Conservation (phyloP, 2,329 filamentous ascomycete genomes). For the Plectosphaerella sp. region DNA sequence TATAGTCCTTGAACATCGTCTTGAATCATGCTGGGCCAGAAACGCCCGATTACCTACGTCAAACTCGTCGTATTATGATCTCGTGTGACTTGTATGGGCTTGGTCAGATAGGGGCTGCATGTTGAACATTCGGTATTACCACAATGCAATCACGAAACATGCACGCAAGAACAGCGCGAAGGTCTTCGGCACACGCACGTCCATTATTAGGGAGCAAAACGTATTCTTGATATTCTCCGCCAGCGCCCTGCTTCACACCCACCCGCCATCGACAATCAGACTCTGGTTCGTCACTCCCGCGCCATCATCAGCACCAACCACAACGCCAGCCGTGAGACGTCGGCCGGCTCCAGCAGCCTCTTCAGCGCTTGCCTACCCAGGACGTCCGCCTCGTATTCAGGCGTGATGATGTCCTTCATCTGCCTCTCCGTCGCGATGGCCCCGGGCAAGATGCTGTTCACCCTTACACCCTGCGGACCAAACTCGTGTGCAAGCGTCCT, state of each 20-base stretch:
- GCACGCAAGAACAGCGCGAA: no score
- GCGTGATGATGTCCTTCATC: constrained; percentile 36
- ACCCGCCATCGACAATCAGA: neutral
- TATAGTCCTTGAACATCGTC: no score
- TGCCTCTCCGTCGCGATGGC: constrained; percentile 41
- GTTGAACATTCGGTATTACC: no score
- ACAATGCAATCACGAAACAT: no score
- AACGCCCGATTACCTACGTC: no score
- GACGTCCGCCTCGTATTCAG: constrained; percentile 17
- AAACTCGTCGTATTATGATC: no score
- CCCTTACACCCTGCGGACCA: constrained; percentile 27
- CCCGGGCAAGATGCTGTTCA: constrained; percentile 47
- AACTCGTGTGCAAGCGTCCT: constrained; percentile 30
- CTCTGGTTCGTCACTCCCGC: neutral
- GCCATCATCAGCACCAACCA: neutral
- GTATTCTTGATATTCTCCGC: no score
- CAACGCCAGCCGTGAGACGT: neutral
- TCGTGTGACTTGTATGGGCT: no score
- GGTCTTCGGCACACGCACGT: no score
- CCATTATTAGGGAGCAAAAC: no score
- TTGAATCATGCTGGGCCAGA: no score
- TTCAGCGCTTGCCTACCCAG: neutral
- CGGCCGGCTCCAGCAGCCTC: neutral
- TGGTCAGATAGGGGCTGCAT: no score
- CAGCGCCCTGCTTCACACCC: neutral